A percentile compares a stretch with the other conserved stretches of the same genome.
phyloP scores from a whole-genome alignment of 352 stramenopile species.

The Hyphochytrium catenoides region DNA sequence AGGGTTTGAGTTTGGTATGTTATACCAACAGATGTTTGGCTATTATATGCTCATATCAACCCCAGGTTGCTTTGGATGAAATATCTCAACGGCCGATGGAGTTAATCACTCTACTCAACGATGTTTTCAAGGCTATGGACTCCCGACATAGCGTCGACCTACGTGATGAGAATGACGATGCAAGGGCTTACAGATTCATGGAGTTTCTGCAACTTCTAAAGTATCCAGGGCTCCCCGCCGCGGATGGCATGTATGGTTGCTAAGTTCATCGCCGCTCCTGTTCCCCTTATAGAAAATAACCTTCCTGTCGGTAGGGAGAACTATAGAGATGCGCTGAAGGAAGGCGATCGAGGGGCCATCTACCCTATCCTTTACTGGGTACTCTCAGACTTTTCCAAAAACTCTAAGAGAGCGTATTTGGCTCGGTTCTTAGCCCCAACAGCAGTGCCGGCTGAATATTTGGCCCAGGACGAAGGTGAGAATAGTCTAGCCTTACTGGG shows the following conservation, averaged over 20 bases:
- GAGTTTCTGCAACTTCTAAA: conserved; percentile 81
- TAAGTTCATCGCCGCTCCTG: neutral
- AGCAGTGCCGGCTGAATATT: conserved; percentile 75
- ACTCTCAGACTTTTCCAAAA: conserved; percentile 46
- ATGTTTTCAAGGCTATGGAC: conserved; percentile 71
- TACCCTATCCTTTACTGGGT: conserved; percentile 78
- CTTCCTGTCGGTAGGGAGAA: conserved; percentile 20
- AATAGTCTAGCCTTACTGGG: too few species aligned
- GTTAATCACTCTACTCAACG: conserved; percentile 74
- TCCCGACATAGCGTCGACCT: conserved; percentile 54
- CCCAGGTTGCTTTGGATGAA: conserved; percentile 70
- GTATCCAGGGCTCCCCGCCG: conserved; percentile 36
- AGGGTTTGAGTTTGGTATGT: conserved; percentile 50
- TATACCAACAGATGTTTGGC: conserved; percentile 1
- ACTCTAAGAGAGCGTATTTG: conserved; percentile 82
- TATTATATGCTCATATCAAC: neutral
- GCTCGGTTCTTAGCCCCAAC: conserved; percentile 70
- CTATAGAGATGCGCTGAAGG: conserved; percentile 40
- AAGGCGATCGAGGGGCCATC: conserved; percentile 58
- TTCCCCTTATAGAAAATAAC: neutral
- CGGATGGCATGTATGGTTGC: neutral
- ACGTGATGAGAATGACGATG: conserved; percentile 43
- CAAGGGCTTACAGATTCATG: conserved; percentile 46
- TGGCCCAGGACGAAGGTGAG: conserved; percentile 67
- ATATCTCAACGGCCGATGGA: conserved; percentile 67